Percentiles rank a stretch among this genome's conserved stretches.
phyloP scores from a whole-genome alignment of 345 rosid genomes.

The Eucalyptus pumila region DNA sequence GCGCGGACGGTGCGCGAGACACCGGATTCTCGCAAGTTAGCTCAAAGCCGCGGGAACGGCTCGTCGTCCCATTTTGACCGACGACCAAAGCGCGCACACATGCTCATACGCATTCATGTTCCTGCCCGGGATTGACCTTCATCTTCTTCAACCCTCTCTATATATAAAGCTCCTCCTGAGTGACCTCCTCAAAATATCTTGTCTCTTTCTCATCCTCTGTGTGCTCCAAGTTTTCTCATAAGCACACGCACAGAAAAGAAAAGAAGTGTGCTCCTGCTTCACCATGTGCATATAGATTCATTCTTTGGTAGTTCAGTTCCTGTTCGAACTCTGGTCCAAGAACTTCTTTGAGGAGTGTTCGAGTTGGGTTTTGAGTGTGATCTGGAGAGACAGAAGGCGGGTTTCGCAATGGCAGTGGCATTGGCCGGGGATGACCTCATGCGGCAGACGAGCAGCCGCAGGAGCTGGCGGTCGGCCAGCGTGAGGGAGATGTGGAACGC shows the following conservation, averaged over 20 bases:
- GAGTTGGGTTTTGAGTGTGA: not conserved
- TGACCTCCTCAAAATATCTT: not conserved
- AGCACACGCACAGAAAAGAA: not conserved
- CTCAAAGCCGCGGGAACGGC: not conserved
- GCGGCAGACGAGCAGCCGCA: constrained; percentile 8
- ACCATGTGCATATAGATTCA: not conserved
- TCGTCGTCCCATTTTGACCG: constrained; percentile 2
- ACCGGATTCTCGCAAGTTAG: not conserved
- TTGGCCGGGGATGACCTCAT: constrained; percentile 7
- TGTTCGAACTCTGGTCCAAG: not conserved
- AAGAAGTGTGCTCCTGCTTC: not conserved
- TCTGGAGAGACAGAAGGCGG: not conserved
- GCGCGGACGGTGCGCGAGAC: not conserved
- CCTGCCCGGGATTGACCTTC: not conserved
- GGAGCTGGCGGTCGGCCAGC: constrained; percentile 9
- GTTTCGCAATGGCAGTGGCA: not conserved
- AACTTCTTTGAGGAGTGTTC: not conserved
- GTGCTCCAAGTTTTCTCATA: not conserved
- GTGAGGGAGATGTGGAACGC: constrained; percentile 4
- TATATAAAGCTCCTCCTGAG: not conserved
- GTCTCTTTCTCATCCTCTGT: not conserved
- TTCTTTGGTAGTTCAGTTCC: not conserved
- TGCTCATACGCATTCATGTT: not conserved
- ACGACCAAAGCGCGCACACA: not conserved
- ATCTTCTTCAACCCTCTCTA: not conserved